phyloP scores from a whole-genome alignment of 164 flowering plant genomes.

The Magnolia officinalis region DNA sequence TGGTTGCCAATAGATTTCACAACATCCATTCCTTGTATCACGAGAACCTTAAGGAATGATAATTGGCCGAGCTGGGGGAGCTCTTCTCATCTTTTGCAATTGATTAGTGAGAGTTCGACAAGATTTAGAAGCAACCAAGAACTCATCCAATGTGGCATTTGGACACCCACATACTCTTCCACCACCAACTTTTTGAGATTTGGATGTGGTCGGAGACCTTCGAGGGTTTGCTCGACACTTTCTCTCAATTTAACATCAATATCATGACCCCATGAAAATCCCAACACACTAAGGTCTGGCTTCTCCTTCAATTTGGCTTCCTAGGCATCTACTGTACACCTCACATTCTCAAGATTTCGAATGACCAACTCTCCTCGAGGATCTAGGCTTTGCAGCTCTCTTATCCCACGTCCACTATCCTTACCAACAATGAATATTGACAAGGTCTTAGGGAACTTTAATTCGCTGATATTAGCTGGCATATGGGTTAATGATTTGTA shows the following conservation, averaged over 20 bases:
- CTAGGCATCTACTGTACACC: background rate
- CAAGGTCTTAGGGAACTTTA: background rate
- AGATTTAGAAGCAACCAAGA: background rate
- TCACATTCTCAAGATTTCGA: background rate
- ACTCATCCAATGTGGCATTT: background rate
- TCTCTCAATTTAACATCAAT: background rate
- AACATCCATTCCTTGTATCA: background rate
- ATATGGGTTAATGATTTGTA: background rate
- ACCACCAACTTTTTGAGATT: background rate
- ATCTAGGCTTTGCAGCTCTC: background rate
- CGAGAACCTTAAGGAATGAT: background rate
- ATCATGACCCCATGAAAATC: background rate
- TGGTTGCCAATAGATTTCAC: background rate
- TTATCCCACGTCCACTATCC: background rate
- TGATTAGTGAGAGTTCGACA: background rate
- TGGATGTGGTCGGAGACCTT: constrained; percentile 1
- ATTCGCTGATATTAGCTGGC: background rate
- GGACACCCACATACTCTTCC: background rate
- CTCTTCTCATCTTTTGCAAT: background rate
- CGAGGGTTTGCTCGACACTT: background rate
- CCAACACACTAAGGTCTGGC: background rate
- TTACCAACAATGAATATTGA: background rate
- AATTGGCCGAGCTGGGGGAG: background rate
- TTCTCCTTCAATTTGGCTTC: background rate
- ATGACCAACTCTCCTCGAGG: background rate